Evolutionary conservation across 1,284 basidiomycete genomes (phyloP), one percentile per base, ranked within the genome.

Genomic region (Sanghuangporus baumii): DNA sequence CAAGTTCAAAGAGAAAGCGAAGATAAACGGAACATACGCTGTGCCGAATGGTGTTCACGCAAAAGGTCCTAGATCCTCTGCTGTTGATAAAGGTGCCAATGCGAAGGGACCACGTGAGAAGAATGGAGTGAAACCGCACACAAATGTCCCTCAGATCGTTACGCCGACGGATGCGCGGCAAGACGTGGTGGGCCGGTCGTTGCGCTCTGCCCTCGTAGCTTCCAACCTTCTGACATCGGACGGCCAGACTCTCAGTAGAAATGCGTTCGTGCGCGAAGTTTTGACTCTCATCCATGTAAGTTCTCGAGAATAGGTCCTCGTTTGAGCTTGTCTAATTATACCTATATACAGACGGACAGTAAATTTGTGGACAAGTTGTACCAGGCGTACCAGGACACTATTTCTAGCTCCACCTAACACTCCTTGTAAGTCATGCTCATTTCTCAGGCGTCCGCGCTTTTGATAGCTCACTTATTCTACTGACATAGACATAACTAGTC

Each of bases 231-330:
- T 59, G 16, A 18, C 37, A n/a, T 40, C 52, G 18, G 47, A 57
- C 36, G 63, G 63, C n/a, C 63, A 55, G 34, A 14, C 23, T 11
- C 31, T 84, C 65, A 78, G 79, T 60, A 79, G 79, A 70, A 86
- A 83, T 58, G 84, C 84, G 52, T 92, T 92, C 71, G 79, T 90
- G 38, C 76, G 78, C 59, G 84, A 89, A 70, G 74, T 92, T 59
- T 72, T 89, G 68, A 83, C 80, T 31, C 75, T 91, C 68, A 82
- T 91, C 62, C 85, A 89, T 72, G 88, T 91, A 62, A 70, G 86
- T 52, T 4, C 23, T 41, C 43, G n/a, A 20, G 31, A 26, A 26
- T n/a, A 14, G 31, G 38, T 12, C 20, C 40, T 26, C 34, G 18
- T 52, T 20, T 26, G 26, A n/a, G 38, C 6, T 26, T 6, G 37